Evolutionary conservation across 2,329 filamentous ascomycete genomes (phyloP), one percentile per base, ranked within the genome.

Genomic region (Dactylellina parvicollis): DNA sequence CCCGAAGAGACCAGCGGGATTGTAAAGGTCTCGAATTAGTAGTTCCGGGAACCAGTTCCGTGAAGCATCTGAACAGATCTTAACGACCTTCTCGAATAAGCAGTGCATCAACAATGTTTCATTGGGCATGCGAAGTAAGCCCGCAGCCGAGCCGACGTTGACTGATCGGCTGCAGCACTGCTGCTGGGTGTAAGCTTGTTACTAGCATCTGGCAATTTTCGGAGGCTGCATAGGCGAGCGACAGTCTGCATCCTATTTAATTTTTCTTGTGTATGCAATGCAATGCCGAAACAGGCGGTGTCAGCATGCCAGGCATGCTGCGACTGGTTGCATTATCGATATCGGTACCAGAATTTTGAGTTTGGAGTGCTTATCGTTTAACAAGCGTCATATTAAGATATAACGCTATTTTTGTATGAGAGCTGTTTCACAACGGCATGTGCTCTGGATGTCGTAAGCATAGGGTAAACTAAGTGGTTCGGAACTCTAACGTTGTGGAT

Each of bases 291-390:
- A 72, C 52, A 62, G 38, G 50, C 42, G 52, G 30, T 52, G 57
- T 49, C 56, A 62, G 40, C 38, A 16, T 47, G 52, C 49, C 52
- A 47, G 57, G 40, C 38, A 16, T 47, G 52, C 49, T 57, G 55
- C 52, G 47, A 59, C 46, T 26, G 62, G 46, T 55, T 44, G 30
- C 61, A 57, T 73, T 73, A 73, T 73, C 69, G 69, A 73, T 73
- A 73, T 61, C 60, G 54, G 59, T 64, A 65, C 67, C 59, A 46
- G 34, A 30, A 18, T 70, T 61, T 26, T 36, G 18, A 14, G 20
- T 55, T 54, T 54, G 10, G 9, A 12, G 24, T 30, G 28, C 42
- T 30, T 44, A 57, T 32, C 24, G 24, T 46, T 28, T 47, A 22
- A n/a, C 22, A 10, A 20, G 18, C 18, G 8, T 28, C 36, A 12